These are phyloP conservation scores for Colletotrichum tamarilloi DNA, from an alignment of 2,329 filamentous ascomycete genomes.

Conservation along the genomic window DNA sequence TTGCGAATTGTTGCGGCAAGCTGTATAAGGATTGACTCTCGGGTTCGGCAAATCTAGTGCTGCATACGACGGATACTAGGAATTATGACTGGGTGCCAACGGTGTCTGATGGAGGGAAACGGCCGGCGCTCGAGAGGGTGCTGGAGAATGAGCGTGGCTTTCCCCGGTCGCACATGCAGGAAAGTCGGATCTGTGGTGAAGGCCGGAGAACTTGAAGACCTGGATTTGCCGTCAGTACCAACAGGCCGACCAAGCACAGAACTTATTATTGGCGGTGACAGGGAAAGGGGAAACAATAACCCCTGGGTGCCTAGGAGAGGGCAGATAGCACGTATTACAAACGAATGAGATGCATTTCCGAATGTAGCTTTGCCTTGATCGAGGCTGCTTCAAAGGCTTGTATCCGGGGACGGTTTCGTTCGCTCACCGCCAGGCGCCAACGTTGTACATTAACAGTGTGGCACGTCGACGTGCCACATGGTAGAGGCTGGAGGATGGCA, in stretches of 20 bases:
- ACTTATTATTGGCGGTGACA: neutral
- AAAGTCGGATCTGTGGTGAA: neutral
- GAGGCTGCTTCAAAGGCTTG: constrained; percentile 3
- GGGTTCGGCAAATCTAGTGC: neutral
- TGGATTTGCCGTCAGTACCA: constrained; percentile 4
- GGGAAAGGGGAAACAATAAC: neutral
- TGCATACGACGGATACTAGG: neutral
- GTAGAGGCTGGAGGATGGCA: neutral
- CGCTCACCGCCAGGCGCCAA: constrained; percentile 11
- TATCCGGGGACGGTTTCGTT: neutral
- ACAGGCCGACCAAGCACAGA: constrained; percentile 5
- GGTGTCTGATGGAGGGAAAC: neutral
- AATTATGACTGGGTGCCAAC: neutral
- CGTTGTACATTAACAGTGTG: too few relatives aligned
- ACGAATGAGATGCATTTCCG: neutral
- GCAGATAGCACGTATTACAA: neutral
- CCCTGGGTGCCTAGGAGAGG: neutral
- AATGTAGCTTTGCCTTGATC: neutral
- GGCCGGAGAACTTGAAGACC: neutral
- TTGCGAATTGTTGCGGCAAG: neutral
- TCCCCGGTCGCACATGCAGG: neutral
- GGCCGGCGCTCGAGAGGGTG: neutral
- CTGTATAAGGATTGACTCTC: neutral
- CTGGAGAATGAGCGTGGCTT: neutral
- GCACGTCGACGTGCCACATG: neutral